phyloP scores from a whole-genome alignment of 148 eudicot genomes.

The Cornus florida region DNA sequence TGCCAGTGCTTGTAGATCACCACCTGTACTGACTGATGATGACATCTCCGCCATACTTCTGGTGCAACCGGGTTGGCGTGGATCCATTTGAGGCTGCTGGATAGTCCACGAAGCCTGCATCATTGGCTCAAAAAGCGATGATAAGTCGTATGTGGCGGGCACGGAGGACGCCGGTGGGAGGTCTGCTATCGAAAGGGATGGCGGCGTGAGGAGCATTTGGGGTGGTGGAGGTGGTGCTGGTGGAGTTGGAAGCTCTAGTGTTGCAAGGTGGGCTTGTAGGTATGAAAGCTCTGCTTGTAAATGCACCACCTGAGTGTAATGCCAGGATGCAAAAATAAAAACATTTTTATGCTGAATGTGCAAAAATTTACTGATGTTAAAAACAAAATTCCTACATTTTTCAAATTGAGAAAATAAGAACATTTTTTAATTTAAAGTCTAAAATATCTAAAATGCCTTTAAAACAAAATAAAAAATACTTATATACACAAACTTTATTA shows the following conservation, averaged over 20 bases:
- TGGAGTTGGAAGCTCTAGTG: slow-evolving; percentile 71
- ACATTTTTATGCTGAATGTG: too few relatives aligned
- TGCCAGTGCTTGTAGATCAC: slow-evolving; percentile 52
- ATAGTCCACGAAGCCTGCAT: slow-evolving; percentile 34
- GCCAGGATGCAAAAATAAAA: background rate
- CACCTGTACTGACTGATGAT: slow-evolving; percentile 3
- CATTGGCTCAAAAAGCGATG: slow-evolving; percentile 47
- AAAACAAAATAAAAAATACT: too few relatives aligned
- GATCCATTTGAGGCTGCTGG: slow-evolving; percentile 30
- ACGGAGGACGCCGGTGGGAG: slow-evolving; percentile 40
- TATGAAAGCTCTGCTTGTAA: slow-evolving; percentile 83
- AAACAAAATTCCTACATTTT: too few relatives aligned
- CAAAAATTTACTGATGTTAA: too few relatives aligned
- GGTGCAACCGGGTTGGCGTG: slow-evolving; percentile 27
- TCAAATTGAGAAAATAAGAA: too few relatives aligned
- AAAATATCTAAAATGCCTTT: too few relatives aligned
- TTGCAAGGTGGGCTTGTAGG: slow-evolving; percentile 79
- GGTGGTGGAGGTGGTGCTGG: slow-evolving; percentile 48
- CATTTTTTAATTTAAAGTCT: too few relatives aligned
- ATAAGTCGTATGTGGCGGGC: slow-evolving; percentile 43
- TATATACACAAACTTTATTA: too few relatives aligned
- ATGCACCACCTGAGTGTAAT: slow-evolving; percentile 59
- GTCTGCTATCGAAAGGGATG: slow-evolving; percentile 49
- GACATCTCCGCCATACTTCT: slow-evolving; percentile 14
- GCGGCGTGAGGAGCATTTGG: slow-evolving; percentile 36